Conservation (phyloP, 116 monocot genomes). For the Dioscorea cayenensis region DNA sequence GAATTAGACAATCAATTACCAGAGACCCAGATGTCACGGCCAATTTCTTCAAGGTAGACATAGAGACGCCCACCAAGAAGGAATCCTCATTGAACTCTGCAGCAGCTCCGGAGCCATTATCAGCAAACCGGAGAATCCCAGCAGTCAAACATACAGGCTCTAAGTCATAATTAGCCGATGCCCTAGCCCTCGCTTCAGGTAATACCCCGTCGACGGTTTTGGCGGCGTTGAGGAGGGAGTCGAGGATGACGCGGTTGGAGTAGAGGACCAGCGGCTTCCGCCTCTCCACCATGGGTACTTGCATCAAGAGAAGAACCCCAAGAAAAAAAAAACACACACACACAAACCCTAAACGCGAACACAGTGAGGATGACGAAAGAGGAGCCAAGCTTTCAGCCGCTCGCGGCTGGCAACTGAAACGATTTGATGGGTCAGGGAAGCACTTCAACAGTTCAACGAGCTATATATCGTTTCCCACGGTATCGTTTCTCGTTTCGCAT, state of each 20-base stretch:
- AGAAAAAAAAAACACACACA: background rate
- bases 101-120: slow-evolving; percentile 2
- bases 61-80: slow-evolving; percentile 40
- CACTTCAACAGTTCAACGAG: too few relatives aligned
- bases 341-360: background rate
- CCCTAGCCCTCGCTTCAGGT: background rate
- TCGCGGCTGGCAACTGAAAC: background rate
- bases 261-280: slow-evolving; percentile 67
- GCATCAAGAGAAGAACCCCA: background rate
- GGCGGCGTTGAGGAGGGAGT: slow-evolving; percentile 44
- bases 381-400: background rate
- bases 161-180: background rate
- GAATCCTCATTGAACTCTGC: slow-evolving; percentile 21
- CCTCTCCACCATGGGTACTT: slow-evolving; percentile 25
- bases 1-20: slow-evolving; percentile 20
- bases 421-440: too few relatives aligned
- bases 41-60: slow-evolving; percentile 38
- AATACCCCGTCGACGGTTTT: background rate
- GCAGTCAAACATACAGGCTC: slow-evolving; percentile 29
- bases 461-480: too few relatives aligned
- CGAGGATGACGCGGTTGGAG: slow-evolving; percentile 43
- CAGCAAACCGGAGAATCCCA: slow-evolving; percentile 47
- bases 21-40: slow-evolving; percentile 51
- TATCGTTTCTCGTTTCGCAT: too few relatives aligned
- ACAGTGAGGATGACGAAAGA: background rate